Evolutionary conservation across 495 filamentous ascomycete genomes (phyloP).

Genomic region (Daldinia grandis): DNA sequence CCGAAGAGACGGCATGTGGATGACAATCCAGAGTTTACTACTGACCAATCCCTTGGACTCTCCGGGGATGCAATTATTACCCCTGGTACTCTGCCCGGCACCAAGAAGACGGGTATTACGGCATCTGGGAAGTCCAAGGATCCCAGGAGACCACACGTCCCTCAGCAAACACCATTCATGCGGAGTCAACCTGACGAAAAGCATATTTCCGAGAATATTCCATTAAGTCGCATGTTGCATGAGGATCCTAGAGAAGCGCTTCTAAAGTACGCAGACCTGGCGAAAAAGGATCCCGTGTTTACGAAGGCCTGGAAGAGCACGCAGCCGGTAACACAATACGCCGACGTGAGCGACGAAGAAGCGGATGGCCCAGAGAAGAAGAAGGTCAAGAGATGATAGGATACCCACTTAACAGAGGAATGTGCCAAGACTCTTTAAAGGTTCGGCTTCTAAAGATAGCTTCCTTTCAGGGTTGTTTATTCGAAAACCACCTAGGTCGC

Average conservation of each 20-base stretch:
- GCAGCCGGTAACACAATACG: slow-evolving; percentile 92
- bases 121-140: slow-evolving; percentile 82
- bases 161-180: slow-evolving; percentile 87
- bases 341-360: slow-evolving; percentile 89
- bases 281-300: slow-evolving; percentile 91
- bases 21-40: slow-evolving; percentile 86
- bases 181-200: slow-evolving; percentile 90
- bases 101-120: slow-evolving; percentile 67
- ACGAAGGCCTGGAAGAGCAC: slow-evolving; percentile 92
- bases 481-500: slow-evolving; percentile 9
- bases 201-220: slow-evolving; percentile 86
- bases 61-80: slow-evolving; percentile 83
- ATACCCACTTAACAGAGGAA: slow-evolving; percentile 1
- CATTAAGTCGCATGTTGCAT: slow-evolving; percentile 92
- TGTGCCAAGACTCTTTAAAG: slow-evolving; percentile 8
- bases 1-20: slow-evolving; percentile 95
- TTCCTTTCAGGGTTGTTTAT: slow-evolving; percentile 12
- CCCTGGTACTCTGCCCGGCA: slow-evolving; percentile 62
- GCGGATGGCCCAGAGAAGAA: slow-evolving; percentile 80
- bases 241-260: slow-evolving; percentile 96
- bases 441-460: neutral
- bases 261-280: slow-evolving; percentile 93
- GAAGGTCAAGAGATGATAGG: slow-evolving; percentile 59
- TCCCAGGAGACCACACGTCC: slow-evolving; percentile 81
- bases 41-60: slow-evolving; percentile 77